phyloP scores from a whole-genome alignment of 306 rosid species.

The Hippophae gyantsensis region DNA sequence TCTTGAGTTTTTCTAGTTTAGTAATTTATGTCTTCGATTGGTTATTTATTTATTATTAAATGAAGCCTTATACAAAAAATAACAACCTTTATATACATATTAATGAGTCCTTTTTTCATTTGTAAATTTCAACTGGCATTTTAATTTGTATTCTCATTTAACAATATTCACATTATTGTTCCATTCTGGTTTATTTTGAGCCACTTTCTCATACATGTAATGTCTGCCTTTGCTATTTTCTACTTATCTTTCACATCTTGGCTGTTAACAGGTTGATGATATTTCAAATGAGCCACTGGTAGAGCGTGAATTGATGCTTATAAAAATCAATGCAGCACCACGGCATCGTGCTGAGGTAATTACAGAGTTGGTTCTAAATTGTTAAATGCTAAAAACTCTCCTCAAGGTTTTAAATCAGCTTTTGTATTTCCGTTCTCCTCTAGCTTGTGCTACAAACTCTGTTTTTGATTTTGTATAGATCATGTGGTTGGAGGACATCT shows the following conservation, averaged over 20 bases:
- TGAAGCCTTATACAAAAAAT: no score
- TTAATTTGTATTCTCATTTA: neutral
- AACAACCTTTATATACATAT: no score
- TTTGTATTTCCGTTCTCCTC: no score
- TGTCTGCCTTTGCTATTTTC: neutral
- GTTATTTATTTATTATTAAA: no score
- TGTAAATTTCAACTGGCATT: no score
- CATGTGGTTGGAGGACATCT: constrained; percentile 66
- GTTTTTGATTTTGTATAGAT: constrained; percentile 35
- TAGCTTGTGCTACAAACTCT: neutral
- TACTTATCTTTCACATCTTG: neutral
- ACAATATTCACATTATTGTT: neutral
- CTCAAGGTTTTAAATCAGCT: neutral
- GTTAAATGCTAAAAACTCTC: neutral
- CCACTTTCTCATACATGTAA: neutral
- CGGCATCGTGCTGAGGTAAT: constrained; percentile 47
- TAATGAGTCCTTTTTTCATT: no score
- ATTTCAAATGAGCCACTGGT: constrained; percentile 66
- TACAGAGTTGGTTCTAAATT: constrained; percentile 3
- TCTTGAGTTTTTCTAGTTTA: neutral
- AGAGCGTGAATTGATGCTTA: constrained; percentile 71
- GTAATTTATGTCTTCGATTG: no score
- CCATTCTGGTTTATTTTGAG: neutral
- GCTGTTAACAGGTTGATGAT: constrained; percentile 52
- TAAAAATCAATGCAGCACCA: constrained; percentile 51